Evolutionary conservation across 2,329 filamentous ascomycete genomes (phyloP).

Genomic region (Pseudocercospora fijiensis): DNA sequence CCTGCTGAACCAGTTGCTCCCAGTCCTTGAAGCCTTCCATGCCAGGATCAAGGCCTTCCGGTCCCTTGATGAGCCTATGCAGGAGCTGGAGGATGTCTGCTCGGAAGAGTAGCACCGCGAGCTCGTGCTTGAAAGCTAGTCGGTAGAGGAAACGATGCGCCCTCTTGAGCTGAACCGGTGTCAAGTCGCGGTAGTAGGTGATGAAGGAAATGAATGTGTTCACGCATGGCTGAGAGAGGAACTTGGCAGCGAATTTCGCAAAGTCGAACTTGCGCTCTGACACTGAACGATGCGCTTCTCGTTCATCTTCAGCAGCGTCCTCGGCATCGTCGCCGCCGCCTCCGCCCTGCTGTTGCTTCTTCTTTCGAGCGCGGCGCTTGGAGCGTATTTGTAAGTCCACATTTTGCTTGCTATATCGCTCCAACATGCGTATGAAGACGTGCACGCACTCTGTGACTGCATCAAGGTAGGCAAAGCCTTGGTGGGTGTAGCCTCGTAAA

Average conservation of each 20-base stretch:
- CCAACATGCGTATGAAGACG: conserved; percentile 86
- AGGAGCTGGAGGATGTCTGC: conserved; percentile 88
- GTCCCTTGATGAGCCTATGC: conserved; percentile 88
- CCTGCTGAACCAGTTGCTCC: conserved; percentile 82
- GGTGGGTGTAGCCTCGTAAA: conserved; percentile 82
- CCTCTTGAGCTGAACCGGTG: conserved; percentile 78
- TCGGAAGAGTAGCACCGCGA: conserved; percentile 82
- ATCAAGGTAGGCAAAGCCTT: conserved; percentile 91
- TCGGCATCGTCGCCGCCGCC: conserved; percentile 55
- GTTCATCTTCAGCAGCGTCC: conserved; percentile 66
- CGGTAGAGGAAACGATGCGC: conserved; percentile 93
- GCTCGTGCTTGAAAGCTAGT: conserved; percentile 90
- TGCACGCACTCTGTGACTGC: conserved; percentile 87
- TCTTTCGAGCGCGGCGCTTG: conserved; percentile 68
- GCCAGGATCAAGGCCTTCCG: conserved; percentile 68
- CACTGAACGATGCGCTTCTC: conserved; percentile 66
- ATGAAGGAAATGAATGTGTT: conserved; percentile 84
- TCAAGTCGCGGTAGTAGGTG: conserved; percentile 76
- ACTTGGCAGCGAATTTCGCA: conserved; percentile 73
- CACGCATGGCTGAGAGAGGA: conserved; percentile 79
- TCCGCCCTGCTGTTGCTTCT: conserved; percentile 56
- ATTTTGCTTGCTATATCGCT: conserved; percentile 93
- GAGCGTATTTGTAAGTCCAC: conserved; percentile 90
- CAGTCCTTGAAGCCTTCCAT: conserved; percentile 76
- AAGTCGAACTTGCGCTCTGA: conserved; percentile 95